Base-by-base conservation (phyloP, 768 basidiomycete species). In the Candolleomyces eurysporus region DNA sequence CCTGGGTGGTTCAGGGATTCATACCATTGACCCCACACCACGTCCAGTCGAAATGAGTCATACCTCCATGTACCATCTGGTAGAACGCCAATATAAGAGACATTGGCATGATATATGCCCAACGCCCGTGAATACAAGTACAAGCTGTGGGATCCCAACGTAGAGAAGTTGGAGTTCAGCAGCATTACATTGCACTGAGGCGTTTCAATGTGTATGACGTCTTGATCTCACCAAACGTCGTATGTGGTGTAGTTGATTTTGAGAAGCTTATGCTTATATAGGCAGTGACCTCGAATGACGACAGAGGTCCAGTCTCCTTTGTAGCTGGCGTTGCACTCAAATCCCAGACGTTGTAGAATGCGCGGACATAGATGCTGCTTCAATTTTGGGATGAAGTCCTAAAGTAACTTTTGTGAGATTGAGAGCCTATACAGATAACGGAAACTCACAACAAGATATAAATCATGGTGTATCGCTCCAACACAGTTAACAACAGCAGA, bases 201-300 rank as follows among this genome's bases (percentile, higher is more conserved):
- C 4, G 58, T 60, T 5, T 48, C 26, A 5, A 55, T 56, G 21
- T 61, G 61, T 0, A 64, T 36, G 19, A 61, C 49, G 45, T 64
- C 63, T 21, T 61, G n/a, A 3, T 11, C 40, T 3, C 56, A 14
- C 3, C 56, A 5, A 2, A 61, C 46, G 21, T 64, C 60, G 21
- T 64, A 64, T 1, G 60, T 61, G 0, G 63, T 61, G 19, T 61
- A 61, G n/a, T 61, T 61, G 2, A 61, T 31, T 13, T 22, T 14
- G 3, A 57, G 4, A 7, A 57, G 10, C 43, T 46, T 48, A 48
- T 59, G 61, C 8, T n/a, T 13, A 31, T 53, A 63, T 1, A 63
- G 13, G 7, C 58, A 36, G 22, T 63, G n/a, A 13, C 43, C 32
- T 13, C 59, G 14, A 39, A 63, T 2, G 32, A 39, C 39, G 19